Conservation (phyloP, 73 alveolate genomes). For the Symbiodinium natans region DNA sequence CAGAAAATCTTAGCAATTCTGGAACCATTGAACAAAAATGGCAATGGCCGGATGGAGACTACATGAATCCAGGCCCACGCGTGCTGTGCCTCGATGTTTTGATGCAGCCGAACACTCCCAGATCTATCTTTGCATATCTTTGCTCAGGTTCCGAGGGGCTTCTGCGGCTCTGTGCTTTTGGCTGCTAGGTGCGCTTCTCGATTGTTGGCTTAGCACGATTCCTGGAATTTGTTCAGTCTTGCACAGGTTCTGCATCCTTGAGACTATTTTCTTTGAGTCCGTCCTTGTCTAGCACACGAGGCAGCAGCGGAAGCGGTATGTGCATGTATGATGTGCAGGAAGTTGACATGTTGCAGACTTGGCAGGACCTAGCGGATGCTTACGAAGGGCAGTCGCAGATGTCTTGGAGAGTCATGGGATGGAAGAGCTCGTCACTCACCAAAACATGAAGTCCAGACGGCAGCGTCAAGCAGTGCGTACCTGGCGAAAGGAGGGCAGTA, state of each 20-base stretch:
- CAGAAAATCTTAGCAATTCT: too few relatives aligned
- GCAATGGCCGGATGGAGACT: too few relatives aligned
- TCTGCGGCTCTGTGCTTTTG: neutral
- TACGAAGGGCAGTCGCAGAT: neutral
- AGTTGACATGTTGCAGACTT: too few relatives aligned
- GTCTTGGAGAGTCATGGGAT: neutral
- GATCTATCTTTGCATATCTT: too few relatives aligned
- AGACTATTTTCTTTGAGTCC: neutral
- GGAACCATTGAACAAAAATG: too few relatives aligned
- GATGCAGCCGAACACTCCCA: too few relatives aligned
- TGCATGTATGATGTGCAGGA: too few relatives aligned
- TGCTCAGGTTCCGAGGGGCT: neutral
- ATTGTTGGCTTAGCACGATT: neutral
- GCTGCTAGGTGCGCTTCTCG: neutral
- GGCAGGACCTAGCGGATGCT: too few relatives aligned
- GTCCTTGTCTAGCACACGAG: neutral
- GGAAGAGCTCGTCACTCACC: constrained; percentile 48
- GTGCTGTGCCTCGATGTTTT: too few relatives aligned
- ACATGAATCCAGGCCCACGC: too few relatives aligned
- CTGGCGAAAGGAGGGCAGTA: constrained; percentile 35
- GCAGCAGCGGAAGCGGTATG: neutral
- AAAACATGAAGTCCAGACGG: constrained; percentile 19
- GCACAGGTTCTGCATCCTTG: neutral
- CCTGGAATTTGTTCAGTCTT: neutral
- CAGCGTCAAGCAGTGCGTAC: neutral